Conservation (phyloP, 352 stramenopile species). For the Phytophthora syringae region DNA sequence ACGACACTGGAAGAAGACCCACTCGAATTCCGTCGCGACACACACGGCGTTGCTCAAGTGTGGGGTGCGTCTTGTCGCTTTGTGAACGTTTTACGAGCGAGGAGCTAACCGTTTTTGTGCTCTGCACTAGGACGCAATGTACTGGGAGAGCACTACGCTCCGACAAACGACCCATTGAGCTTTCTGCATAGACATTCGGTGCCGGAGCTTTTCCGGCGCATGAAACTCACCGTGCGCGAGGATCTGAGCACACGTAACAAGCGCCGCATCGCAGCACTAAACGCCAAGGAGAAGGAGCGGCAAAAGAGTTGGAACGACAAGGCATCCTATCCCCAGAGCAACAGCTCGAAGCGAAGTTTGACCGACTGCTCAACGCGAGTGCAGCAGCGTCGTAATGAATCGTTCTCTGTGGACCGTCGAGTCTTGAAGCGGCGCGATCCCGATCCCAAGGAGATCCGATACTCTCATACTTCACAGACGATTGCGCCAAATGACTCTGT, state of each 20-base stretch:
- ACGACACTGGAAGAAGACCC: conserved; percentile 24
- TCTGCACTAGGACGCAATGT: conserved; percentile 27
- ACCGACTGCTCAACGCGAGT: conserved; percentile 33
- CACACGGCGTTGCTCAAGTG: conserved; percentile 19
- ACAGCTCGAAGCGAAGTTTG: conserved; percentile 40
- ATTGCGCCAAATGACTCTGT: not conserved
- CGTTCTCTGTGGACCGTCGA: not conserved
- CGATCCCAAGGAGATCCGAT: not conserved
- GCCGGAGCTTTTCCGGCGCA: conserved; percentile 36
- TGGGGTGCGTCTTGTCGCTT: conserved; percentile 15
- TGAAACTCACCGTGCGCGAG: conserved; percentile 33
- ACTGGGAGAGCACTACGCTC: conserved; percentile 35
- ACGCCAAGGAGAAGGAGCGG: conserved; percentile 28
- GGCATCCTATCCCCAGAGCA: conserved; percentile 38
- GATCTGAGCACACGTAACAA: conserved; percentile 37
- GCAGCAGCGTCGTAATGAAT: conserved; percentile 14
- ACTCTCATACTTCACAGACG: too few species aligned
- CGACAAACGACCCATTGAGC: conserved; percentile 14
- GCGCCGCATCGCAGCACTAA: conserved; percentile 38
- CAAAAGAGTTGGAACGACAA: conserved; percentile 29
- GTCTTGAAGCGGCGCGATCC: conserved; percentile 26
- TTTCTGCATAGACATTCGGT: conserved; percentile 26
- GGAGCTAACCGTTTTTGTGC: not conserved
- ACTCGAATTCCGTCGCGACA: conserved; percentile 37
- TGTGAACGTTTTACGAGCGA: not conserved